These are phyloP conservation scores for Salvia hispanica DNA, from an alignment of 257 asterid species.

Conservation along the genomic window DNA sequence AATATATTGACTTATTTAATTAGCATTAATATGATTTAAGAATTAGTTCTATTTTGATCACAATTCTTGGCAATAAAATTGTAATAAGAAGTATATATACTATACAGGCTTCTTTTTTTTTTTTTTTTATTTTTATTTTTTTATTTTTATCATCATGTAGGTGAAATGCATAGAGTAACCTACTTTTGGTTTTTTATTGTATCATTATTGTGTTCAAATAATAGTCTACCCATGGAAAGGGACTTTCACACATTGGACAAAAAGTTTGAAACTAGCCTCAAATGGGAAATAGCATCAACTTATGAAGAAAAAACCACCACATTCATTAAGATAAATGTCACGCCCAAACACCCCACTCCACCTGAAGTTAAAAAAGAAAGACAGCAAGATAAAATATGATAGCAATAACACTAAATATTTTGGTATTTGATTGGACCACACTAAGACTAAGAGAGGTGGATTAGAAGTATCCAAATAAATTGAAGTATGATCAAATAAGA, in stretches of 20 bases:
- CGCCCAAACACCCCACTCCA: background rate
- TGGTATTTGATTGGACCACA: conserved; percentile 13
- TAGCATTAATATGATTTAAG: too few relatives aligned
- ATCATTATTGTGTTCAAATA: background rate
- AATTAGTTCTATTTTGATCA: too few relatives aligned
- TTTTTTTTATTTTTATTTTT: too few relatives aligned
- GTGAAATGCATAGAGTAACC: background rate
- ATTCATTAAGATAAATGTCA: background rate
- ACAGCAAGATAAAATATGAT: background rate
- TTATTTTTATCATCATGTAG: background rate
- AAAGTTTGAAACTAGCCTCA: background rate
- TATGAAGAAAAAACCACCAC: background rate
- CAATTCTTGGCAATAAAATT: too few relatives aligned
- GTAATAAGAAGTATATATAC: too few relatives aligned
- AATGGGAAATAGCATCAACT: background rate
- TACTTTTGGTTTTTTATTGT: background rate
- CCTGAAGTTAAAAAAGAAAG: background rate
- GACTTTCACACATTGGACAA: background rate
- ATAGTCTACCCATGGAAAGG: background rate
- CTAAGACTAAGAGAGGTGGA: conserved; percentile 5
- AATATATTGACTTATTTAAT: too few relatives aligned
- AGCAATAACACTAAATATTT: background rate
- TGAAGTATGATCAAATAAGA: conserved; percentile 6
- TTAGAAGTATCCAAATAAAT: background rate
- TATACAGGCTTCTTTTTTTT: too few relatives aligned